A percentile compares a stretch with the other conserved stretches of the same genome.
Evolutionary conservation across 129 eudicot genomes (phyloP).

Genomic region (Mikania micrantha): DNA sequence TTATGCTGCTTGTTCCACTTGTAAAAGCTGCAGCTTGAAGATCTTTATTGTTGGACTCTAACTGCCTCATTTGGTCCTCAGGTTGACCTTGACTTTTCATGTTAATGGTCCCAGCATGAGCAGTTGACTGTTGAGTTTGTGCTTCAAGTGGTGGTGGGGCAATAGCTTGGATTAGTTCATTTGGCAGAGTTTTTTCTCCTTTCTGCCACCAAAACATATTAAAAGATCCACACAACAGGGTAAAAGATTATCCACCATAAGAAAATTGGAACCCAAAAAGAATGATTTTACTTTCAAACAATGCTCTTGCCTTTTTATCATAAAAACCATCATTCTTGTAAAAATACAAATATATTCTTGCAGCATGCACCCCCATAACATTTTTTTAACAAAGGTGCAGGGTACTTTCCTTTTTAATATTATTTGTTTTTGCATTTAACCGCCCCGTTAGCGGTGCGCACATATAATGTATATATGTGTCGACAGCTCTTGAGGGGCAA

Average conservation of each 20-base stretch:
- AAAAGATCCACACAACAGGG: constrained; percentile 1
- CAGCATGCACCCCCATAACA: background rate
- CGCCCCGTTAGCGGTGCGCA: no score
- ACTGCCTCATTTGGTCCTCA: constrained; percentile 35
- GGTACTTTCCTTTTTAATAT: background rate
- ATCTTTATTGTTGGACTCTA: constrained; percentile 53
- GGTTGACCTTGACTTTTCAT: constrained; percentile 41
- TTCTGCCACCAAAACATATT: constrained; percentile 41
- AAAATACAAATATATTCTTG: background rate
- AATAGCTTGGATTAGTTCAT: constrained; percentile 73
- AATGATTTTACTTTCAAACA: background rate
- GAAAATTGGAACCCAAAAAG: background rate
- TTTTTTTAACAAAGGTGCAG: constrained; percentile 2
- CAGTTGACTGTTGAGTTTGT: constrained; percentile 42
- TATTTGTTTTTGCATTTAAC: background rate
- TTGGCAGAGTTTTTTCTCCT: constrained; percentile 86
- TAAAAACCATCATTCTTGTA: background rate
- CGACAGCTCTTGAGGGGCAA: no score
- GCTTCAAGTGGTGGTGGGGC: constrained; percentile 80
- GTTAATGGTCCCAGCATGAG: constrained; percentile 35
- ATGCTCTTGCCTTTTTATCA: background rate
- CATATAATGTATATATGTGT: no score
- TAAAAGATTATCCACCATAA: background rate
- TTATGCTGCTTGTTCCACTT: constrained; percentile 22
- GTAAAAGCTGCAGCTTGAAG: constrained; percentile 26